Percentiles rank a stretch among this genome's conserved stretches.
These are phyloP conservation scores for Bruguiera gymnorhiza DNA, from an alignment of 345 rosid species.

Conservation along the genomic window DNA sequence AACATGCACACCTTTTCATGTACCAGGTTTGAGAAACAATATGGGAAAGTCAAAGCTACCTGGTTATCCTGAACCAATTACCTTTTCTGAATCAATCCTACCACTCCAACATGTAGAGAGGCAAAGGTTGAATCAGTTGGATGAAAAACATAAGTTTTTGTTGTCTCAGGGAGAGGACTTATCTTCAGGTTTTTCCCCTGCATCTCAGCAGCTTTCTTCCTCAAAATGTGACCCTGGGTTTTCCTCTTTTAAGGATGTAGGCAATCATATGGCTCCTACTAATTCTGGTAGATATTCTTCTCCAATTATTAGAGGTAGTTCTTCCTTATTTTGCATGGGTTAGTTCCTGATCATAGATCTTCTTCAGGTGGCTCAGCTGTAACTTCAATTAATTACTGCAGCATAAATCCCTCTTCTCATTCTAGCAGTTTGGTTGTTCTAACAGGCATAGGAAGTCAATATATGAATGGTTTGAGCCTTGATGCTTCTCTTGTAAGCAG, in stretches of 20 bases:
- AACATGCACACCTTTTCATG: conserved; percentile 23
- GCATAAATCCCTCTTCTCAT: conserved; percentile 26
- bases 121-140: conserved; percentile 23
- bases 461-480: conserved; percentile 8
- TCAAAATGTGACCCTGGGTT: conserved; percentile 33
- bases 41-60: conserved; percentile 24
- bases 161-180: conserved; percentile 21
- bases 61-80: conserved; percentile 24
- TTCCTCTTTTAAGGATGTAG: conserved; percentile 33
- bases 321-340: conserved; percentile 36
- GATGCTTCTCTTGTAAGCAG: conserved; percentile 21
- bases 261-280: conserved; percentile 33
- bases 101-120: conserved; percentile 25
- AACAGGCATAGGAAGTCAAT: conserved; percentile 9
- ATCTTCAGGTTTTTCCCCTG: conserved; percentile 24
- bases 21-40: conserved; percentile 41
- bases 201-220: conserved; percentile 26
- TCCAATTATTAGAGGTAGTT: conserved; percentile 28
- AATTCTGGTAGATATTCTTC: conserved; percentile 35
- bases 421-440: conserved; percentile 23
- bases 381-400: conserved; percentile 26
- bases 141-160: conserved; percentile 25
- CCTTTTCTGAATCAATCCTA: conserved; percentile 26
- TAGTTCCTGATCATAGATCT: conserved; percentile 42
- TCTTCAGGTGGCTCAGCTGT: conserved; percentile 32